phyloP scores from a whole-genome alignment of 495 filamentous ascomycete genomes.

The Aeminium ludgeri region DNA sequence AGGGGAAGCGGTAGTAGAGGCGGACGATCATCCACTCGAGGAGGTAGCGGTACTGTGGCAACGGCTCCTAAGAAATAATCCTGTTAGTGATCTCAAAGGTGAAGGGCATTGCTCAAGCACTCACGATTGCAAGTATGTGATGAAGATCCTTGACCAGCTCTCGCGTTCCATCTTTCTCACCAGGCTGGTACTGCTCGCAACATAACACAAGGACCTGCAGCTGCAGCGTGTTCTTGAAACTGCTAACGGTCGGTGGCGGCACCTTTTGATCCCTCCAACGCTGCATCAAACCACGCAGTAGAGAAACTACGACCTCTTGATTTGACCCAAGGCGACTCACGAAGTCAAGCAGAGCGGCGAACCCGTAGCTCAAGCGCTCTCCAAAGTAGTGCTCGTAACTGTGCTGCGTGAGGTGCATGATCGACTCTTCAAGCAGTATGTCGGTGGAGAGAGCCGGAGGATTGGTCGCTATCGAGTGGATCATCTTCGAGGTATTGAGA shows the following conservation, averaged over 20 bases:
- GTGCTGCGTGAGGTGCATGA: constrained; percentile 4
- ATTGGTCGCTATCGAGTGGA: no score
- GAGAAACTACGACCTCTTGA: constrained; percentile 7
- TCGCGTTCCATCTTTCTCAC: not conserved
- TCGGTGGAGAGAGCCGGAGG: no score
- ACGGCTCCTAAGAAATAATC: no score
- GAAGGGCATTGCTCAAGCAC: no score
- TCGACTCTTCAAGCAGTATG: constrained; percentile 24
- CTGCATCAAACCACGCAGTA: constrained; percentile 23
- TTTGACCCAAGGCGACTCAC: constrained; percentile 24
- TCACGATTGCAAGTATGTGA: constrained; percentile 21
- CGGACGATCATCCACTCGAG: constrained; percentile 30
- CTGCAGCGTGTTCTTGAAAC: constrained; percentile 30
- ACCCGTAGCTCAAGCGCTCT: constrained; percentile 21
- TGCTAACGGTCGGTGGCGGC: constrained; percentile 25
- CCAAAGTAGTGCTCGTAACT: constrained; percentile 29
- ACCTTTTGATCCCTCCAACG: constrained; percentile 27
- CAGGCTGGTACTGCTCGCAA: constrained; percentile 12
- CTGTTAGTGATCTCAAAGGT: no score
- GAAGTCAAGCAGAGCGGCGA: constrained; percentile 29
- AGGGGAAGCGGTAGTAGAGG: constrained; percentile 19
- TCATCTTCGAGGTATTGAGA: no score
- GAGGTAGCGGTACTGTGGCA: constrained; percentile 30
- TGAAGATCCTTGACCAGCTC: constrained; percentile 20
- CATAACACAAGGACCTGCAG: constrained; percentile 30